Base-by-base conservation (phyloP, 2,329 filamentous ascomycete species). In the Scedosporium boydii region DNA sequence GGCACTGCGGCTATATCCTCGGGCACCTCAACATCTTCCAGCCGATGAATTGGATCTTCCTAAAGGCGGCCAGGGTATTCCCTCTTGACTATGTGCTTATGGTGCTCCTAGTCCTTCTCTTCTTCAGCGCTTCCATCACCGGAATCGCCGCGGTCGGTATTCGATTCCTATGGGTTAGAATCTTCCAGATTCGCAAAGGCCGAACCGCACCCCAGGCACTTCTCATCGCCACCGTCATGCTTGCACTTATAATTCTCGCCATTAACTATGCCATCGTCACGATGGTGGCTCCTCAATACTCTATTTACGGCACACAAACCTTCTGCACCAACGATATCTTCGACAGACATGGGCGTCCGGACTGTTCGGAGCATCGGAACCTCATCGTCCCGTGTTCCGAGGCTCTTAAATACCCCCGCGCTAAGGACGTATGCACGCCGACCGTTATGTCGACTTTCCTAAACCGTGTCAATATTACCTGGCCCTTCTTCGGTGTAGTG, bases 211-310 rank as follows among this genome's bases (percentile, higher is more conserved):
- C 95, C 0, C 95, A 98, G 73, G 95, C 93, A 1, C 81, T 99
- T 6, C 84, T 99, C 61, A 86, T 97, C 71, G 90, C 91, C 1
- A 97, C 93, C 0, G 91, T 96, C 10, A 86, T 99, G 79, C 82
- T 99, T 57, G 93, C 91, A 0, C 82, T 98, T 66, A 93, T 96
- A 67, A 90, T 90, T 2, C 78, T 99, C 53, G 95, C 91, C 41
- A 88, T 96, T 74, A 96, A 98, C 77, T 99, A 98, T 74, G 86
- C 91, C 7, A 80, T 98, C 51, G 89, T 91, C 63, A 96, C 96
- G 88, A 82, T 98, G 65, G 86, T 96, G n/a, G 95, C 92, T 5
- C 95, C 95, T 1, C 93, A 98, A 71, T 99, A 99, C 72, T 86
- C 93, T 57, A 96, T 89, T 62, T 99, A 91, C 71, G 95, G 95